Evolutionary conservation across 2,329 filamentous ascomycete genomes (phyloP), one percentile per base, ranked within the genome.

Genomic region (Uncinocarpus reesii): DNA sequence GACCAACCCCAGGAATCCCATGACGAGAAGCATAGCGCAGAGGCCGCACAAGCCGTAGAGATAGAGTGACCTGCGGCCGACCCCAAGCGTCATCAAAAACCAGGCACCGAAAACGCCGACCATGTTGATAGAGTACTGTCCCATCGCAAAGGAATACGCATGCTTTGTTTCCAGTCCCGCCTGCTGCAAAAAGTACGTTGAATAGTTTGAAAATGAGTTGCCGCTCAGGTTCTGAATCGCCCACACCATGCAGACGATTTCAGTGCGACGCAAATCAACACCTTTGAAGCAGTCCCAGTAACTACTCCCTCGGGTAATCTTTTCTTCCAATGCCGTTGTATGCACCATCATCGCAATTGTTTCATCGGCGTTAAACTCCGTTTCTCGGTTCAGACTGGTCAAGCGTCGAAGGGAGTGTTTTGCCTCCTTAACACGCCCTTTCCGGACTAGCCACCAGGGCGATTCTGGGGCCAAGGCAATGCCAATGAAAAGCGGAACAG

Each of bases 261-360:
- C 86, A 1, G 87, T 94, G 21, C 88, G 79, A 50, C 87, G 82
- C 41, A 82, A 71, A 60, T 94, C 82, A 10, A 78, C 76, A 8
- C 87, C 86, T 62, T 76, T 81, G 75, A 94, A 93, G 68, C 87
- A 94, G 64, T 94, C 87, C 57, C 77, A 66, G 64, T 92, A 94
- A 46, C 74, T 80, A 4, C 84, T 79, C 24, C 86, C 86, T 5
- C 71, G 69, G 3, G 84, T 88, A 46, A 87, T 84, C 65, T 79
- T 72, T 60, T 85, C 76, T 63, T 94, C 88, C 8, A 93, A 71
- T 0, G 83, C 83, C 0, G 84, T 89, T 0, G 87, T 95, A 61
- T 93, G 86, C 1, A 87, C 79, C 84, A 95, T 94, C 86, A 94
- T 93, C 58, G 85, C 81, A 42, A 94, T 74, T 0, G 86, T 92